These are phyloP conservation scores for Rhynchospora tenuis DNA, from an alignment of 176 grass and related monocot genomes.

Conservation along the genomic window DNA sequence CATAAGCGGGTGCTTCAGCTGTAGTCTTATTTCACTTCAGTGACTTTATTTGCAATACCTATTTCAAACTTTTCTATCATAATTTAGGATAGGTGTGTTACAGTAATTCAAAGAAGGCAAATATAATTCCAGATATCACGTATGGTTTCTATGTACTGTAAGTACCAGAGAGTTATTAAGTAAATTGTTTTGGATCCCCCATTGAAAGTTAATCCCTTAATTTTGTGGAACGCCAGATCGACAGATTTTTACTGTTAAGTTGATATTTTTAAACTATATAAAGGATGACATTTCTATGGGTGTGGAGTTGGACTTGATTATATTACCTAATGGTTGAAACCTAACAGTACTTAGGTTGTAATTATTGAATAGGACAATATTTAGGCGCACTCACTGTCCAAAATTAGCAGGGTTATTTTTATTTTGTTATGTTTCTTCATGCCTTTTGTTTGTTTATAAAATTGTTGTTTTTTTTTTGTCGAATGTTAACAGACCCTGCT, in stretches of 20 bases:
- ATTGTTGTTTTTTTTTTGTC: neutral
- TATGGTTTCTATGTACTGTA: neutral
- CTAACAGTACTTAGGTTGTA: neutral
- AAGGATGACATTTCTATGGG: neutral
- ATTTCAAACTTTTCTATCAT: neutral
- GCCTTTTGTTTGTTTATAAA: neutral
- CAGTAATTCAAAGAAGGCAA: neutral
- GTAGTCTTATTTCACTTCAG: neutral
- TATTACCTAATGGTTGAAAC: neutral
- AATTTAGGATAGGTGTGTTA: neutral
- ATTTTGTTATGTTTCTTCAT: neutral
- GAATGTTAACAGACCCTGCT: constrained; percentile 43
- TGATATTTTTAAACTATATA: neutral
- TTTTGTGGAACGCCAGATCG: neutral
- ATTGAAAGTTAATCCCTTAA: neutral
- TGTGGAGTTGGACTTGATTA: neutral
- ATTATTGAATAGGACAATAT: neutral
- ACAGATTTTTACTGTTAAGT: neutral
- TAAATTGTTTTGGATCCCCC: neutral
- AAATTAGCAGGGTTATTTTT: neutral
- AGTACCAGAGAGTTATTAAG: neutral
- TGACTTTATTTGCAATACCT: neutral
- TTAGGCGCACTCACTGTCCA: neutral
- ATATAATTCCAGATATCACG: neutral
- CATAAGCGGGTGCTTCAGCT: neutral